Evolutionary conservation across 257 asterid species (phyloP).

Genomic region (Solanum paucissectum): DNA sequence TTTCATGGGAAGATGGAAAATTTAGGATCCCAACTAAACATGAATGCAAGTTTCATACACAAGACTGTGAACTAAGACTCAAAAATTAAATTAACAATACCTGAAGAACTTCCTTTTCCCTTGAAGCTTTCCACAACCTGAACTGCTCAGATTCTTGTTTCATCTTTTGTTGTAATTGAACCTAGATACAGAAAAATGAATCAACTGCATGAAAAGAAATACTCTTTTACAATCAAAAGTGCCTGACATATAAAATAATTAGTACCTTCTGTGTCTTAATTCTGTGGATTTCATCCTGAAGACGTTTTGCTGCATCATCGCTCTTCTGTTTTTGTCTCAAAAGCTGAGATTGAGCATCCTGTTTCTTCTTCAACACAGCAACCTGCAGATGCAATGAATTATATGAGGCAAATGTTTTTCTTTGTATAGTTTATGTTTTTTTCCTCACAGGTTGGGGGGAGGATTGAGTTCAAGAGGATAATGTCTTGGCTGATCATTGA

Average conservation of each 20-base stretch:
- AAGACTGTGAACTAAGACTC: background rate
- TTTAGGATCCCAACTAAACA: background rate
- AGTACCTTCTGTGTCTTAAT: conserved; percentile 84
- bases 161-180: conserved; percentile 94
- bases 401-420: background rate
- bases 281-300: conserved; percentile 88
- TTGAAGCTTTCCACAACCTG: conserved; percentile 88
- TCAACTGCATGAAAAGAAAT: conserved; percentile 5
- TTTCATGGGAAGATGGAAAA: background rate
- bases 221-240: background rate
- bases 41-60: background rate
- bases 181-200: conserved; percentile 34
- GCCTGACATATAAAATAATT: background rate
- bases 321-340: conserved; percentile 93
- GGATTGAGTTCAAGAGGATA: background rate
- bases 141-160: conserved; percentile 98
- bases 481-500: background rate
- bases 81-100: conserved; percentile 15
- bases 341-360: conserved; percentile 95
- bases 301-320: conserved; percentile 85
- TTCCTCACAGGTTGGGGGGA: background rate
- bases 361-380: conserved; percentile 84
- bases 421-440: background rate
- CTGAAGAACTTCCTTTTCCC: conserved; percentile 99
- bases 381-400: conserved; percentile 42